Conservation (phyloP, 2,329 filamentous ascomycete species). For the Fusarium sp. region DNA sequence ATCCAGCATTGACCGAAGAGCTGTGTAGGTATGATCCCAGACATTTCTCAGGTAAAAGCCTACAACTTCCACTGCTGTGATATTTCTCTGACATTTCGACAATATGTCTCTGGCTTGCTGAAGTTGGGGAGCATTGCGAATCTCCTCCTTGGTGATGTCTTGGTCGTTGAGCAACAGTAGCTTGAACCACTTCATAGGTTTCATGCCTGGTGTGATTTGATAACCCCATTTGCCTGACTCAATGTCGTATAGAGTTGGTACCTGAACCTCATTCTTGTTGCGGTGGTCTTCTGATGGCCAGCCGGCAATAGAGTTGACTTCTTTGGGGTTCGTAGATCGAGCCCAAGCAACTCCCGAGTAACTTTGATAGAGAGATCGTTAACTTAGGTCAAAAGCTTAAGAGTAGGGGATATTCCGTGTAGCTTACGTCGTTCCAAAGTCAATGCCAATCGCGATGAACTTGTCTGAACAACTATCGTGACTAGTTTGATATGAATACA, state of each 20-base stretch:
- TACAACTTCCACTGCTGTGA: neutral
- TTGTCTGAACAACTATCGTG: neutral
- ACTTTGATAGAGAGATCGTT: neutral
- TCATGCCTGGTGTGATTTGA: conserved; percentile 17
- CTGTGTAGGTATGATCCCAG: conserved; percentile 11
- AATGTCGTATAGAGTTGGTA: conserved; percentile 20
- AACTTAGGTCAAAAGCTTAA: neutral
- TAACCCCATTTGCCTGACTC: conserved; percentile 14
- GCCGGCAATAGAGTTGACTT: neutral
- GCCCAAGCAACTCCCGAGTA: conserved; percentile 28
- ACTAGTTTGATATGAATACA: neutral
- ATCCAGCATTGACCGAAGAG: neutral
- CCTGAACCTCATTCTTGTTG: neutral
- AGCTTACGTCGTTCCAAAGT: neutral
- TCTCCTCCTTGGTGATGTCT: conserved; percentile 4
- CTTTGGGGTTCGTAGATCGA: neutral
- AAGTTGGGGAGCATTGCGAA: neutral
- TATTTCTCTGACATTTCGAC: fast-evolving
- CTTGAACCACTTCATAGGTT: conserved; percentile 25
- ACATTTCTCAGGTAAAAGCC: conserved; percentile 9
- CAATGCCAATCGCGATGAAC: neutral
- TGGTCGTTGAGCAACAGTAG: conserved; percentile 5
- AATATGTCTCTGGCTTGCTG: neutral
- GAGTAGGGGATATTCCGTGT: fast-evolving
- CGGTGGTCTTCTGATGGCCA: neutral